Evolutionary conservation across 2,329 filamentous ascomycete species (phyloP), one percentile per base, ranked within the genome.

Genomic region (Neopestalotiopsis sp.): DNA sequence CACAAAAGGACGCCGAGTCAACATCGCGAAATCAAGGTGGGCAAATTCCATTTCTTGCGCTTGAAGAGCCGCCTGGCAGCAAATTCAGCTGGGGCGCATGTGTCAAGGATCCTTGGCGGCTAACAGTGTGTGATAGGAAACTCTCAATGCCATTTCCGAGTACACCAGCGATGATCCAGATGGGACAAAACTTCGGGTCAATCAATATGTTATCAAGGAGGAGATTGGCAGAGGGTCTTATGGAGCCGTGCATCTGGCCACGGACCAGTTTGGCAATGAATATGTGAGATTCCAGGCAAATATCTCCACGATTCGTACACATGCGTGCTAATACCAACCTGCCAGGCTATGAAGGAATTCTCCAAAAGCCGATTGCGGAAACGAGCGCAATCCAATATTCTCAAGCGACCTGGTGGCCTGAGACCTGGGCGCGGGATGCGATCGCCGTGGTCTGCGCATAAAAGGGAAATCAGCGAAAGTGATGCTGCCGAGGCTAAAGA

Each of bases 201-300:
- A 98, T 79, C 95, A 98, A 82, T 99, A 98, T 80, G 86, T 92
- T 69, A 96, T 99, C 77, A 91, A 92, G 79, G 92, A 97, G 79
- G 95, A 98, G 84, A 98, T 99, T 75, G 96, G 96, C n/a, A 88
- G 94, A 72, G 96, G 96, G 20, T 98, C 95, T 0, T 99, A 97
- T 79, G 96, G 96, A 7, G 92, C 95, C 12, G 96, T 99, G 14
- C 94, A 98, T 81, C 85, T 95, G 24, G 96, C 94, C 28, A 90
- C 90, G 2, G 95, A 99, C 81, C 94, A 97, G 79, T 96, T 91
- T 82, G 95, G 94, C 57, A 89, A 90, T 65, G 94, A 98, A 93
- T 98, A 92, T 88, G 95, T 97, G 86, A 86, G 71, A 68, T 75
- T 65, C 71, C 73, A 70, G 66, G 66, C 62, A 20, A 24, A 52